These are phyloP conservation scores for Mycena haematopus DNA, from an alignment of 768 basidiomycete species.

Conservation along the genomic window DNA sequence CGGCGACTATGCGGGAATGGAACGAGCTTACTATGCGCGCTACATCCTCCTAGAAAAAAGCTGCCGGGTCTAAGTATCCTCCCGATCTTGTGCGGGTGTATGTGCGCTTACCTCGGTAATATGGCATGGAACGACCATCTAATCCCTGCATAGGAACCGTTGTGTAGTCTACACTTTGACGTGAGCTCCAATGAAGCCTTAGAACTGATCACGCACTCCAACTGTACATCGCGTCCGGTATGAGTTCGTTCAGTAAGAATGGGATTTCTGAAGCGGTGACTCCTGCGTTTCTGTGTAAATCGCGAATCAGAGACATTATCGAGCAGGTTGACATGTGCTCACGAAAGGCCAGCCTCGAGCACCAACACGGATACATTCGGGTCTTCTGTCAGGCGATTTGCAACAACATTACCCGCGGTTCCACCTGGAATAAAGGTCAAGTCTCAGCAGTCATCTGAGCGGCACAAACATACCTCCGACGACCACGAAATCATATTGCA, in stretches of 20 bases:
- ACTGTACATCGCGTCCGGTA: neutral
- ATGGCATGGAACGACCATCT: neutral
- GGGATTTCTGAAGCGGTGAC: constrained; percentile 9
- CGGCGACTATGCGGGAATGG: neutral
- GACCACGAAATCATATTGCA: constrained; percentile 4
- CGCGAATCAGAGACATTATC: neutral
- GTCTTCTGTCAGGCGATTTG: constrained; percentile 7
- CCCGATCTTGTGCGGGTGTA: neutral
- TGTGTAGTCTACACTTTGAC: constrained; percentile 2
- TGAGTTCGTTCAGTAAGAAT: neutral
- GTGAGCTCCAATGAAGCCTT: neutral
- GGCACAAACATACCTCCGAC: neutral
- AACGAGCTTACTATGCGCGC: constrained; percentile 8
- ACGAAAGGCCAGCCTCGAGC: constrained; percentile 9
- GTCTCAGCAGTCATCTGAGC: neutral
- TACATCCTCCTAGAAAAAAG: constrained; percentile 12
- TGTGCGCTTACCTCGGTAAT: constrained; percentile 1
- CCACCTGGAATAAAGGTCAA: neutral
- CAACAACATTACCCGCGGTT: constrained; percentile 12
- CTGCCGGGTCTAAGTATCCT: neutral
- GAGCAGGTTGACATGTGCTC: neutral
- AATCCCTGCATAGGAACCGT: neutral
- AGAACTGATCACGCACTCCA: constrained; percentile 6
- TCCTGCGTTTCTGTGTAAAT: constrained; percentile 5
- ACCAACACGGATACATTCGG: constrained; percentile 4